Conservation (phyloP, 1,284 basidiomycete species). For the Pseudozyma sp. region DNA sequence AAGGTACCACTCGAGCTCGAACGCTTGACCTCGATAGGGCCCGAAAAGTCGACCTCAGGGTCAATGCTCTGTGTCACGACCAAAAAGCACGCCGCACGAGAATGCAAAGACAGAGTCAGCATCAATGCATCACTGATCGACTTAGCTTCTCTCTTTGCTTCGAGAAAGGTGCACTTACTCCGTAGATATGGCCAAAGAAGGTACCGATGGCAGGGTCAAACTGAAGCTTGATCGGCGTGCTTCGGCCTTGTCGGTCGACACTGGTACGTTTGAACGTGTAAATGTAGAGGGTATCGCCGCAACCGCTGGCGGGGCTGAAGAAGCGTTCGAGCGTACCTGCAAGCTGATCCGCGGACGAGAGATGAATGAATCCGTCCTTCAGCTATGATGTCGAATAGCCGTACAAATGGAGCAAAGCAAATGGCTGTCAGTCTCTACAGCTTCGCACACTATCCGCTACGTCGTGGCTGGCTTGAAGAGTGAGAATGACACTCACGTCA, state of each 20-base stretch:
- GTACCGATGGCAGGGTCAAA: constrained; percentile 54
- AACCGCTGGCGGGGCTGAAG: constrained; percentile 46
- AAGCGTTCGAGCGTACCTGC: constrained; percentile 54
- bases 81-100: neutral
- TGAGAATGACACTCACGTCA: constrained; percentile 43
- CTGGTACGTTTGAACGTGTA: constrained; percentile 39
- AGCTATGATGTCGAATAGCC: constrained; percentile 14
- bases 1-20: constrained; percentile 28
- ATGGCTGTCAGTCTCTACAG: neutral
- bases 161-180: constrained; percentile 24
- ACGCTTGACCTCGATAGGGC: constrained; percentile 42
- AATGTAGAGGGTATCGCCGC: constrained; percentile 47
- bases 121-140: neutral
- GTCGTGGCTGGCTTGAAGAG: no score
- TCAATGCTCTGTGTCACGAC: constrained; percentile 30
- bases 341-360: constrained; percentile 57
- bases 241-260: constrained; percentile 31
- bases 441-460: no score
- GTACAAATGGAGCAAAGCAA: neutral
- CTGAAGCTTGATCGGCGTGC: constrained; percentile 41
- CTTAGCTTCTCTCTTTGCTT: neutral
- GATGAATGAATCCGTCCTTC: constrained; percentile 62
- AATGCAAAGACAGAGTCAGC: neutral
- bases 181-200: constrained; percentile 57
- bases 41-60: constrained; percentile 40